Evolutionary conservation across 1,139 yeast species (phyloP).

Genomic region (Arxiozyma heterogenica): DNA sequence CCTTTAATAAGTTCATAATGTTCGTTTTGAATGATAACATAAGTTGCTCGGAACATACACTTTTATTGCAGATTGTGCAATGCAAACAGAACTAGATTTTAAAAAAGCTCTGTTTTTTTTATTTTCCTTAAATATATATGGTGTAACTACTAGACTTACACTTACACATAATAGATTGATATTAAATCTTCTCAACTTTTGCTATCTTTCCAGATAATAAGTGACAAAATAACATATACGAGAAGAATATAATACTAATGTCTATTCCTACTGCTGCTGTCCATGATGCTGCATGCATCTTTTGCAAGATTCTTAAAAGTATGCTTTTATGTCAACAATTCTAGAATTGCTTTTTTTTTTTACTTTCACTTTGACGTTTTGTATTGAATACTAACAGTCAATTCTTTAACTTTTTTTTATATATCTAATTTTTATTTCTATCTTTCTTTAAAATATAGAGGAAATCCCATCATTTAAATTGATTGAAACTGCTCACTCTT

Average conservation of each 20-base stretch:
- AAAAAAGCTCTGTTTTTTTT: background rate
- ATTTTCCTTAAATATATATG: too few species aligned
- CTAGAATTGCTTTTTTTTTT: too few species aligned
- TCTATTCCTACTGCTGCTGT: constrained; percentile 13
- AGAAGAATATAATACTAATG: constrained; percentile 5
- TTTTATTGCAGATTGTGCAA: background rate
- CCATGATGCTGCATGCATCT: constrained; percentile 59
- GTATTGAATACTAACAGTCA: background rate
- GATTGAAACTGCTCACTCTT: constrained; percentile 68
- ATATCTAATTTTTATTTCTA: background rate
- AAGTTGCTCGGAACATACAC: background rate
- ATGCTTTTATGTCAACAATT: constrained; percentile 16
- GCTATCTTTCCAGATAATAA: background rate
- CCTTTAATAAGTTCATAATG: background rate
- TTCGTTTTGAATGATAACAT: background rate
- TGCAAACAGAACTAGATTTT: too few species aligned
- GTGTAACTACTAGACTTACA: background rate
- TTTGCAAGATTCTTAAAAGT: constrained; percentile 86
- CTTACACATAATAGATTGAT: too few species aligned
- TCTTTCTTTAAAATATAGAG: constrained; percentile 32
- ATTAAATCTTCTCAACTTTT: background rate
- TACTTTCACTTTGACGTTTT: background rate
- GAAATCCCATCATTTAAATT: constrained; percentile 88
- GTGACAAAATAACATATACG: background rate
- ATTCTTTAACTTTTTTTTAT: background rate